Conservation (phyloP, 768 basidiomycete species). For the Suillus clintonianus region DNA sequence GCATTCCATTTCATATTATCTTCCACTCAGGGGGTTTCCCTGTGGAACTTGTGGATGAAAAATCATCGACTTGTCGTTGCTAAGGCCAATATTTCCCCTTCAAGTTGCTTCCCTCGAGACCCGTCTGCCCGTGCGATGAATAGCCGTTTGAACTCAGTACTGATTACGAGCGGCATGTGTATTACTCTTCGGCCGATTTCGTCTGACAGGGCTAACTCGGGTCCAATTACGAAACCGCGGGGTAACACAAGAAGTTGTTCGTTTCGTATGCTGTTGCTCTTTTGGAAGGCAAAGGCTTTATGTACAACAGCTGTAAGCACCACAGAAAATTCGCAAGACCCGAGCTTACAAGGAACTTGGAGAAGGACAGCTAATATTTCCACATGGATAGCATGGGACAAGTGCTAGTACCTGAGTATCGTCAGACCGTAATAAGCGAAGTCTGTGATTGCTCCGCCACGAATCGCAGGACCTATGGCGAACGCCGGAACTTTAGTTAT, state of each 20-base stretch:
- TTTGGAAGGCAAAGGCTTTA: conserved; percentile 12
- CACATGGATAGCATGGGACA: conserved; percentile 7
- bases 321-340: background rate
- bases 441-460: conserved; percentile 21
- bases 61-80: conserved; percentile 1
- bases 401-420: conserved; percentile 21
- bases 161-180: conserved; percentile 20
- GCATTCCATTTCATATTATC: background rate
- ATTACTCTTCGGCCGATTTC: conserved; percentile 13
- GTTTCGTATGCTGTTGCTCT: conserved; percentile 6
- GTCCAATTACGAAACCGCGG: conserved; percentile 17
- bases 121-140: conserved; percentile 17
- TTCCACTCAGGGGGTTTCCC: background rate
- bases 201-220: conserved; percentile 8
- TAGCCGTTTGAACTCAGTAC: conserved; percentile 7
- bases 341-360: conserved; percentile 1
- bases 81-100: background rate
- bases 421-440: conserved; percentile 28
- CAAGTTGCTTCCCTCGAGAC: background rate
- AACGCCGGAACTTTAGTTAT: conserved; percentile 8
- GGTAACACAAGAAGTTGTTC: conserved; percentile 12
- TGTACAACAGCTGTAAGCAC: conserved; percentile 9
- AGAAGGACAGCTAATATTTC: background rate
- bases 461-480: conserved; percentile 10
- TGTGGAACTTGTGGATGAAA: background rate